Conservation (phyloP, 2,329 filamentous ascomycete species). For the Aureobasidium melanogenum region DNA sequence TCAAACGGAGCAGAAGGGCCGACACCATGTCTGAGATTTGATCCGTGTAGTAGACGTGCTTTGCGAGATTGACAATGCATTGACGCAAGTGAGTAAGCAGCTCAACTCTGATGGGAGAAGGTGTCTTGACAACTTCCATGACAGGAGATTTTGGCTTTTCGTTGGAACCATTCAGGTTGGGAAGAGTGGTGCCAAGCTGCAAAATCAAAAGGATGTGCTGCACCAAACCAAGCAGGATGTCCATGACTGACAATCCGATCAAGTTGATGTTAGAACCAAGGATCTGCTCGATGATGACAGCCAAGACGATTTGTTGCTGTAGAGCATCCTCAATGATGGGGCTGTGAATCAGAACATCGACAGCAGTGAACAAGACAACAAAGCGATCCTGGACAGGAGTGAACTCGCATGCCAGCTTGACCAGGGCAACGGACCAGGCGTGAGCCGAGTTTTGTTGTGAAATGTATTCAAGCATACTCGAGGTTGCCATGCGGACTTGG, state of each 20-base stretch:
- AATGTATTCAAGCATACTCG: slow-evolving; percentile 66
- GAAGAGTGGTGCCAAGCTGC: slow-evolving; percentile 43
- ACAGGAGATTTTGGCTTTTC: slow-evolving; percentile 17
- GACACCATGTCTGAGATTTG: slow-evolving; percentile 92
- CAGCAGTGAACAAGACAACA: slow-evolving; percentile 71
- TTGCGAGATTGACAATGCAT: slow-evolving; percentile 84
- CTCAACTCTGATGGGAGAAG: slow-evolving; percentile 47
- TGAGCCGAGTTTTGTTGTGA: slow-evolving; percentile 30
- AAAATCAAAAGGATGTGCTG: slow-evolving; percentile 73
- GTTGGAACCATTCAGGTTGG: not conserved
- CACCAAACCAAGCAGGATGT: slow-evolving; percentile 76
- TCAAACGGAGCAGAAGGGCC: slow-evolving; percentile 68
- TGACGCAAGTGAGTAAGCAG: slow-evolving; percentile 64
- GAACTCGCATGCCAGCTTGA: slow-evolving; percentile 74
- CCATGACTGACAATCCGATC: slow-evolving; percentile 93
- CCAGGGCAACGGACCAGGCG: slow-evolving; percentile 74
- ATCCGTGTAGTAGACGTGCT: slow-evolving; percentile 93
- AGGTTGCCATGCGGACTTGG: slow-evolving; percentile 71
- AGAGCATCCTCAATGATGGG: slow-evolving; percentile 63
- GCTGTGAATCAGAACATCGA: slow-evolving; percentile 64
- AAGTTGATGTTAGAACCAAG: slow-evolving; percentile 84
- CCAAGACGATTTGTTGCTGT: slow-evolving; percentile 63
- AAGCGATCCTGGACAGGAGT: slow-evolving; percentile 92
- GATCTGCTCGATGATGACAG: slow-evolving; percentile 71
- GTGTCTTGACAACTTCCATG: slow-evolving; percentile 36